Base-by-base conservation (phyloP, 163 green algal genomes). In the Scenedesmus sp. region DNA sequence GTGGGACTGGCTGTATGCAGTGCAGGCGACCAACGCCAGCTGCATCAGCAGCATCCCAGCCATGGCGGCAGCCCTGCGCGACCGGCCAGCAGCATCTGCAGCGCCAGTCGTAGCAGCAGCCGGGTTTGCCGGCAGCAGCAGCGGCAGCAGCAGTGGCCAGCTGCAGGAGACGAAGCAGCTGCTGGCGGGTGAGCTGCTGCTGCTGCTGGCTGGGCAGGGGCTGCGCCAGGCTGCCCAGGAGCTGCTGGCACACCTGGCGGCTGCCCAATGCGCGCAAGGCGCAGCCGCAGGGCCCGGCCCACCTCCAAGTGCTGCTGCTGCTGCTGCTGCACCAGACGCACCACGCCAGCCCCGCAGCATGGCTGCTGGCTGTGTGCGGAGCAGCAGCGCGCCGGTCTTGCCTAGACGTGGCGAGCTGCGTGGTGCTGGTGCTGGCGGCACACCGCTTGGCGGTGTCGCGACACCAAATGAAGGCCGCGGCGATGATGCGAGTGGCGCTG, bases 1-100 rank as follows among this genome's bases (percentile, higher is more conserved):
- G 30, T 86, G 81, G 81, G 81, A 86, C 46, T 72, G 44, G 81
- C 81, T 70, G 30, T 86, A 86, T 86, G 81, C 81, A 44, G 81
- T 70, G 33, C 81, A 86, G 37, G 81, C 46, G 13, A 46, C 81
- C 20, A 49, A 86, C 35, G n/a, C 51, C 3, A 40, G 35, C n/a
- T 86, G 46, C 59, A 53, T 86, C 30, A 18, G 40, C 30, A 43
- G 30, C 49, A 86, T 43, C 20, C 43, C 26, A 15, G 30, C 81
- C 2, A 40, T 72, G 81, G 30, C 59, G 33, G 81, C 49, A 26
- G 49, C 35, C 12, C 81, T 72, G 81, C 46, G 16, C 12, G 49
- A 49, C 24, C 20, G 33, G 35, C 35, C 35, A 81, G 72, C 72
- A 46, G n/a, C n/a, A n/a, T n/a, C 65, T 22, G 72, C 35, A 81